Evolutionary conservation across 495 filamentous ascomycete genomes (phyloP), one percentile per base, ranked within the genome.

Genomic region (Chlorociboria aeruginascens): DNA sequence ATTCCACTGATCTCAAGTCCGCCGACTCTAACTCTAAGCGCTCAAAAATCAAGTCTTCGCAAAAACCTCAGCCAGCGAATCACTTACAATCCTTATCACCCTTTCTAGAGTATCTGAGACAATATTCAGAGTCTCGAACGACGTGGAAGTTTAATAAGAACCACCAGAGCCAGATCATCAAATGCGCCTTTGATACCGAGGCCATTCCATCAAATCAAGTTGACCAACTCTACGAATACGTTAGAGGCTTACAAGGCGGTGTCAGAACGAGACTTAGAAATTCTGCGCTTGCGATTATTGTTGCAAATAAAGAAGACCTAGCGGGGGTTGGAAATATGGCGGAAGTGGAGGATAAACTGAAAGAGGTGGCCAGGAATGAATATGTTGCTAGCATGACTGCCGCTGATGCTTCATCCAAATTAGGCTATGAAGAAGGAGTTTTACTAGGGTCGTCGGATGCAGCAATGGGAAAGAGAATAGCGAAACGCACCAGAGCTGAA

Each of bases 71-170:
- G 43, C 63, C 64, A 37, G 13, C 60, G 1, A 37, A 39, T 14
- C 43, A 64, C 36, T 55, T 40, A 43, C 13, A 29, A 12, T 11
- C 44, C 61, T 43, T 28, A 51, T 53, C 77, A 54, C 76, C 80
- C 6, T 78, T 86, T 48, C 74, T 93, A 33, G 68, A 65, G 16
- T 95, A 95, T 61, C 70, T 95, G 16, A 72, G 68, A 20, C 71
- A 73, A 60, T 89, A 85, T 72, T 67, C 82, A 61, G 74, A 72
- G 37, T 69, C 76, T 40, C 79, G 76, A 37, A 63, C 70, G 0
- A 68, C 65, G 33, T 95, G 89, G 89, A 95, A 94, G 63, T 95
- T 95, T 68, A 89, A 89, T 69, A 95, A 95, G 68, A 83, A 81
- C 46, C 76, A 84, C 59, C 86, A 94, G 66, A 84, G 78, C 12